phyloP scores from a whole-genome alignment of 768 basidiomycete species.

The Pilatotrama ljubarskyi region DNA sequence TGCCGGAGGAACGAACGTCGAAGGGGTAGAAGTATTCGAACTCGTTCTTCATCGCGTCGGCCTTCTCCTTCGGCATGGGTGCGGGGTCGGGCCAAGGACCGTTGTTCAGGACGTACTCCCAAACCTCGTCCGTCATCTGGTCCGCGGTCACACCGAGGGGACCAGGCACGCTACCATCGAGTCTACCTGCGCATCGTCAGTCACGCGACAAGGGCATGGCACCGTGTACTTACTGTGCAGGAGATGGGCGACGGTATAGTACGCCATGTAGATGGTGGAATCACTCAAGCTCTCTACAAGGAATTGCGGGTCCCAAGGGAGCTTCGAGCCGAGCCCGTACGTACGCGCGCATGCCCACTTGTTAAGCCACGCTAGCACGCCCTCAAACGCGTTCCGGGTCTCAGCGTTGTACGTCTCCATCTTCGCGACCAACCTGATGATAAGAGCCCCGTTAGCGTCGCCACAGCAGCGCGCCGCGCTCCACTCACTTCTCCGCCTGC shows the following conservation, averaged over 20 bases:
- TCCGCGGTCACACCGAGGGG: conserved; percentile 83
- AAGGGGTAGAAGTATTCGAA: conserved; percentile 98
- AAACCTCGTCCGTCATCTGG: conserved; percentile 96
- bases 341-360: conserved; percentile 99
- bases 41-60: conserved; percentile 82
- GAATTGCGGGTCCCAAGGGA: conserved; percentile 97
- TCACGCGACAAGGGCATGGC: conserved; percentile 14
- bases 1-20: conserved; percentile 96
- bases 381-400: conserved; percentile 90
- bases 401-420: conserved; percentile 94
- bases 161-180: conserved; percentile 79
- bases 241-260: conserved; percentile 92
- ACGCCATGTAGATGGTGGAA: conserved; percentile 98
- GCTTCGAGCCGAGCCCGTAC: conserved; percentile 91
- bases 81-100: conserved; percentile 73
- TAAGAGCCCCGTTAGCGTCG: neutral
- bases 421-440: conserved; percentile 72
- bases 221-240: conserved; percentile 69
- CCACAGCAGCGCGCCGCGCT: too few relatives aligned
- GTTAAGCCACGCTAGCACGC: conserved; percentile 91
- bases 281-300: conserved; percentile 96
- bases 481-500: conserved; percentile 74
- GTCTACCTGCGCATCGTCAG: conserved; percentile 46
- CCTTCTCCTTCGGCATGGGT: conserved; percentile 72
- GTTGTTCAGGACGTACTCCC: conserved; percentile 89